Conservation (phyloP, 768 basidiomycete genomes). For the Mycena metata region DNA sequence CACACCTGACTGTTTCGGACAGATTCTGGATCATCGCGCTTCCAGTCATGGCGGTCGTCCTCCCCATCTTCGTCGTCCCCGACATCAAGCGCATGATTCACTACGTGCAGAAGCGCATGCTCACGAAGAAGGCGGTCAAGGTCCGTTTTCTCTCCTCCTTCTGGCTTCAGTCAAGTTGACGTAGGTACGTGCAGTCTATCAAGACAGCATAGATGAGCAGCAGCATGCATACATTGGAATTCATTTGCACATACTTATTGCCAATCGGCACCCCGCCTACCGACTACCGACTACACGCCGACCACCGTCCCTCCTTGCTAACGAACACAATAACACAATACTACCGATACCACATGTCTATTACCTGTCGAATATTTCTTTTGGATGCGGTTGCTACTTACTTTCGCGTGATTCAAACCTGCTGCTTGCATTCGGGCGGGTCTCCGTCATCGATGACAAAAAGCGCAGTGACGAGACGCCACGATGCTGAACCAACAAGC, state of each 20-base stretch:
- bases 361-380: too few species aligned
- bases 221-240: not conserved
- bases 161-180: not conserved
- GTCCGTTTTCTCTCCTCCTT: constrained; percentile 2
- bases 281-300: too few species aligned
- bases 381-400: too few species aligned
- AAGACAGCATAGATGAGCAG: constrained; percentile 31
- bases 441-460: too few species aligned
- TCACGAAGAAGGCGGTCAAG: constrained; percentile 35
- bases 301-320: too few species aligned
- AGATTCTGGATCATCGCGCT: constrained; percentile 80
- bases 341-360: too few species aligned
- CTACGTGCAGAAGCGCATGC: constrained; percentile 60
- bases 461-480: too few species aligned
- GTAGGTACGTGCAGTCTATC: constrained; percentile 9
- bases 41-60: constrained; percentile 67
- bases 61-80: constrained; percentile 64
- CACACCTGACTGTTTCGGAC: not conserved
- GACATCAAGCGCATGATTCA: constrained; percentile 64
- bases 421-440: too few species aligned
- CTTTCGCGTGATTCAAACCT: too few species aligned
- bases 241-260: not conserved
- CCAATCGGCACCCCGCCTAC: too few species aligned
- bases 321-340: too few species aligned
- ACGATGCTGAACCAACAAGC: too few species aligned